Conservation (phyloP, 257 asterid species). For the Paulownia fortunei region DNA sequence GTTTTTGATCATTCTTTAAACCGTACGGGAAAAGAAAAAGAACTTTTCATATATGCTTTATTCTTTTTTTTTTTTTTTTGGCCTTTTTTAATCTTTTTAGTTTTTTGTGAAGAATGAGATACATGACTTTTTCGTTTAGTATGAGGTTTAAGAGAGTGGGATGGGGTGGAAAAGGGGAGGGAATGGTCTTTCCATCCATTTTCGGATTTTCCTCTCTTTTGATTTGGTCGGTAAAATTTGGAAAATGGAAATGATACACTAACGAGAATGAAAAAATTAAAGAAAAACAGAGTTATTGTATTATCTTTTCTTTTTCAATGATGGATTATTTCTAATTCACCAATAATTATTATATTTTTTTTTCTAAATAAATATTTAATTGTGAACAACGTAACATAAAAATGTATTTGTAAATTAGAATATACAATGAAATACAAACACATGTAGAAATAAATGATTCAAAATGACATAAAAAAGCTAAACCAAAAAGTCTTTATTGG, state of each 20-base stretch:
- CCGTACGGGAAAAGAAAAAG: neutral
- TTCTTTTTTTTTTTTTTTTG: neutral
- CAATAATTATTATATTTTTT: no score
- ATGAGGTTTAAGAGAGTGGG: neutral
- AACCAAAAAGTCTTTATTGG: neutral
- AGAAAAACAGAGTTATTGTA: no score
- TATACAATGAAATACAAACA: no score
- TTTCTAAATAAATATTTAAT: no score
- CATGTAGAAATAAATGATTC: no score
- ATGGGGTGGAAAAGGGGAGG: neutral
- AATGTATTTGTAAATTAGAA: no score
- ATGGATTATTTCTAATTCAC: no score
- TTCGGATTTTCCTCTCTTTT: neutral
- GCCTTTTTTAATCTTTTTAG: neutral
- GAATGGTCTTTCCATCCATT: neutral
- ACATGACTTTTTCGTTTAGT: neutral
- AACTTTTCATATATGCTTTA: neutral
- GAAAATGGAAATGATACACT: neutral
- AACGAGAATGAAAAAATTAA: neutral
- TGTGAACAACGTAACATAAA: no score
- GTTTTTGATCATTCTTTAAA: constrained; percentile 14
- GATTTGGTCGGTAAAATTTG: neutral
- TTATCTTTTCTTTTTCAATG: no score
- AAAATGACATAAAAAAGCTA: neutral
- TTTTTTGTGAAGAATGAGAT: neutral